phyloP scores from a whole-genome alignment of 495 filamentous ascomycete genomes.

The Hypoxylon fuscum region DNA sequence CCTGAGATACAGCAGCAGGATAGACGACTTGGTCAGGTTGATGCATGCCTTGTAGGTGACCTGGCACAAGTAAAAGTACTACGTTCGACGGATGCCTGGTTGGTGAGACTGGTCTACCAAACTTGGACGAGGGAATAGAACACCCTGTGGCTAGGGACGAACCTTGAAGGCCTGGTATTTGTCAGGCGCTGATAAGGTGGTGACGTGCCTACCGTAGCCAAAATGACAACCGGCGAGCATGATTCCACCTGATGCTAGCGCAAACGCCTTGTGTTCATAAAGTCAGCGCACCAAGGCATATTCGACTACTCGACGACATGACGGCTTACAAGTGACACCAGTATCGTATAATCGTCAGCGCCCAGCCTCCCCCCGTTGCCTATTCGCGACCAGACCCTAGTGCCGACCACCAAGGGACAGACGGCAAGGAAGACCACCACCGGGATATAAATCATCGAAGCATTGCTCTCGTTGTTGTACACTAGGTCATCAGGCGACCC shows the following conservation, averaged over 20 bases:
- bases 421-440: constrained; percentile 39
- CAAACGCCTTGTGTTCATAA: constrained; percentile 16
- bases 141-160: not conserved
- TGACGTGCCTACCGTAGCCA: constrained; percentile 41
- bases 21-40: constrained; percentile 47
- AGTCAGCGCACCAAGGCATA: constrained; percentile 3
- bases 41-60: constrained; percentile 47
- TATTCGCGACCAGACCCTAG: constrained; percentile 40
- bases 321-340: constrained; percentile 43
- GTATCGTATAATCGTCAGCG: constrained; percentile 43
- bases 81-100: not conserved
- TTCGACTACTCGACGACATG: no score
- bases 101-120: not conserved
- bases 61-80: constrained; percentile 47
- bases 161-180: constrained; percentile 43
- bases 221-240: constrained; percentile 43
- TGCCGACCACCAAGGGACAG: constrained; percentile 36
- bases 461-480: constrained; percentile 26
- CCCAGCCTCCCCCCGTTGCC: constrained; percentile 38
- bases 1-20: constrained; percentile 49
- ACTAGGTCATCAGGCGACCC: not conserved
- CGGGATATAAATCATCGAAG: constrained; percentile 35
- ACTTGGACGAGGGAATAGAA: not conserved
- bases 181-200: constrained; percentile 21
- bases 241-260: constrained; percentile 39